Conservation (phyloP, 495 filamentous ascomycete species). For the Hamigera avellanea region DNA sequence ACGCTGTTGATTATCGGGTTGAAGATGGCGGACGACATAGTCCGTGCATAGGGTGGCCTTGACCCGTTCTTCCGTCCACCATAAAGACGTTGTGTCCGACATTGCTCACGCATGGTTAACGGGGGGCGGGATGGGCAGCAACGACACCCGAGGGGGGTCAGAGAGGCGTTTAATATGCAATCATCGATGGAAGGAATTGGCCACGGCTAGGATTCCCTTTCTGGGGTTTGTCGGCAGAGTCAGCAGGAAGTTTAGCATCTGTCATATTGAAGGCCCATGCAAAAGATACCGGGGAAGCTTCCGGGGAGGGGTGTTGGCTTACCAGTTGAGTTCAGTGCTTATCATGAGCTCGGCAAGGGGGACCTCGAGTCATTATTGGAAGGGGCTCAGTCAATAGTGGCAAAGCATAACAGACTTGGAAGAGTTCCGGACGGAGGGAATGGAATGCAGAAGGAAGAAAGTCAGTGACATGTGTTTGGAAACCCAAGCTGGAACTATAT, state of each 20-base stretch:
- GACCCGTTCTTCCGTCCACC: constrained; percentile 76
- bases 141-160: too few relatives aligned
- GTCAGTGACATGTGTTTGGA: too few relatives aligned
- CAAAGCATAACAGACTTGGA: constrained; percentile 3
- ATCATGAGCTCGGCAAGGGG: constrained; percentile 22
- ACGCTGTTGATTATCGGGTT: constrained; percentile 49
- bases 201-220: too few relatives aligned
- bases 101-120: constrained; percentile 13
- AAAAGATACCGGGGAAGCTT: constrained; percentile 1
- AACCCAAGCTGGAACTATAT: too few relatives aligned
- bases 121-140: background rate
- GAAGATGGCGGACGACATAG: constrained; percentile 56
- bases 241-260: too few relatives aligned
- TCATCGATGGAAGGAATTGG: too few relatives aligned
- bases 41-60: constrained; percentile 57
- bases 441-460: too few relatives aligned
- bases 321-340: constrained; percentile 15
- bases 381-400: constrained; percentile 10
- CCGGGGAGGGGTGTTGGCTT: background rate
- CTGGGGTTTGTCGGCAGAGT: too few relatives aligned
- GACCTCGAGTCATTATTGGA: constrained; percentile 7
- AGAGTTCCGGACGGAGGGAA: too few relatives aligned
- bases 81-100: constrained; percentile 38
- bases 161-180: too few relatives aligned
- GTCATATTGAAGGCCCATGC: too few relatives aligned